Conservation (phyloP, 2,329 filamentous ascomycete genomes). For the Aphanoascus verrucosus region DNA sequence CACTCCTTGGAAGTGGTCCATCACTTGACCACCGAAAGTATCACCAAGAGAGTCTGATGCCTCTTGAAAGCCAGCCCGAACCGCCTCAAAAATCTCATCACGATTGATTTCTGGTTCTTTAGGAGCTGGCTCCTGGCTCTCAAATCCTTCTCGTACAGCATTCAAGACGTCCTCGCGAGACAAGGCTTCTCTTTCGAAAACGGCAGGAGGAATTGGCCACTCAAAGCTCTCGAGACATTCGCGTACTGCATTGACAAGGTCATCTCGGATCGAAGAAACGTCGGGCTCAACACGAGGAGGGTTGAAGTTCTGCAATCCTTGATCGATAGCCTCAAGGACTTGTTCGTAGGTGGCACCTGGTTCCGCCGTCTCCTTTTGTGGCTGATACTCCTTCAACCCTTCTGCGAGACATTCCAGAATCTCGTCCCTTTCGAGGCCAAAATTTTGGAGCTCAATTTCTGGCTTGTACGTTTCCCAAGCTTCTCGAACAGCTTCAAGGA, state of each 20-base stretch:
- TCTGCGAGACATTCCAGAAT: slow-evolving; percentile 77
- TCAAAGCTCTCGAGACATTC: slow-evolving; percentile 82
- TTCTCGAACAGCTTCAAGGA: slow-evolving; percentile 75
- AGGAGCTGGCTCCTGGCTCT: slow-evolving; percentile 30
- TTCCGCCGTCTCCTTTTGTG: slow-evolving; percentile 34
- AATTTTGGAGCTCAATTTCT: slow-evolving; percentile 80
- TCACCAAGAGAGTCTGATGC: slow-evolving; percentile 42
- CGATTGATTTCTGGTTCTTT: slow-evolving; percentile 51
- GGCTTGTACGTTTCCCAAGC: slow-evolving; percentile 93
- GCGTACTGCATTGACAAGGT: slow-evolving; percentile 71
- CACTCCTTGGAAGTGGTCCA: slow-evolving; percentile 47
- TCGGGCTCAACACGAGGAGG: slow-evolving; percentile 63
- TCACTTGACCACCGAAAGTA: slow-evolving; percentile 45
- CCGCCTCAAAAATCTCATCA: slow-evolving; percentile 48
- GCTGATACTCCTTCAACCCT: slow-evolving; percentile 64
- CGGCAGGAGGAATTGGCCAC: slow-evolving; percentile 47
- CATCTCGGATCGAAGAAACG: slow-evolving; percentile 62
- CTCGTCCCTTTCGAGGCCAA: slow-evolving; percentile 82
- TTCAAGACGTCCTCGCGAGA: slow-evolving; percentile 19
- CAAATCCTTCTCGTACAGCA: slow-evolving; percentile 23
- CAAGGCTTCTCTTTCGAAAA: slow-evolving; percentile 24
- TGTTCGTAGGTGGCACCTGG: slow-evolving; percentile 66
- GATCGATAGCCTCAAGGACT: slow-evolving; percentile 73
- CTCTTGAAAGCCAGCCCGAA: slow-evolving; percentile 47
- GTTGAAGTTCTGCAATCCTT: slow-evolving; percentile 69